These are phyloP conservation scores for Parachlorella kessleri DNA, from an alignment of 139 green algal species.

Conservation along the genomic window DNA sequence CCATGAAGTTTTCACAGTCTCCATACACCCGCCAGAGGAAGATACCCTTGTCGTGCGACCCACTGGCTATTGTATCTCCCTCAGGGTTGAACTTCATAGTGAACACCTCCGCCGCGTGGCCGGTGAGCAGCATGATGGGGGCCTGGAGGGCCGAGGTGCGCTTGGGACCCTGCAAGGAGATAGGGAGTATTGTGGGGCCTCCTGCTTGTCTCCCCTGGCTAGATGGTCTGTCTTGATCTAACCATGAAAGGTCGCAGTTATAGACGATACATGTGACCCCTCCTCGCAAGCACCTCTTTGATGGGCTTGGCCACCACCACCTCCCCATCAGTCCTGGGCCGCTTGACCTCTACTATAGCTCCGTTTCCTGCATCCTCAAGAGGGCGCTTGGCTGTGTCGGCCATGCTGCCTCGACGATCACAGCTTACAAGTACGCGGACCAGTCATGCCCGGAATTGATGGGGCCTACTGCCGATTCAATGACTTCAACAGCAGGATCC, in stretches of 20 bases:
- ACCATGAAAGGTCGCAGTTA: too few relatives aligned
- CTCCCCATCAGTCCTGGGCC: constrained; percentile 8
- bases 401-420: too few relatives aligned
- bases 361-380: background rate
- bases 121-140: constrained; percentile 87
- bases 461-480: background rate
- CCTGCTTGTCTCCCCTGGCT: too few relatives aligned
- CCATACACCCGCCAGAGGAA: constrained; percentile 89
- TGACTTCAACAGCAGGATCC: too few relatives aligned
- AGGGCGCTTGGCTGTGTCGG: constrained; percentile 7
- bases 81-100: constrained; percentile 83
- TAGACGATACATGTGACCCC: too few relatives aligned
- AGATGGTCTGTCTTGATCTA: background rate
- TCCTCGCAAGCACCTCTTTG: constrained; percentile 17
- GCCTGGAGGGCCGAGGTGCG: constrained; percentile 69
- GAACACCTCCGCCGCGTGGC: constrained; percentile 86
- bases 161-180: constrained; percentile 32
- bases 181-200: too few relatives aligned
- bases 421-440: too few relatives aligned
- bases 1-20: constrained; percentile 93
- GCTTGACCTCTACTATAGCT: constrained; percentile 30
- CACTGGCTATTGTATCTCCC: constrained; percentile 78
- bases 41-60: constrained; percentile 81
- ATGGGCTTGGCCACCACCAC: constrained; percentile 31
- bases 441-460: too few relatives aligned